Evolutionary conservation across 2,329 filamentous ascomycete species (phyloP).

Genomic region (Bretziella fagacearum): DNA sequence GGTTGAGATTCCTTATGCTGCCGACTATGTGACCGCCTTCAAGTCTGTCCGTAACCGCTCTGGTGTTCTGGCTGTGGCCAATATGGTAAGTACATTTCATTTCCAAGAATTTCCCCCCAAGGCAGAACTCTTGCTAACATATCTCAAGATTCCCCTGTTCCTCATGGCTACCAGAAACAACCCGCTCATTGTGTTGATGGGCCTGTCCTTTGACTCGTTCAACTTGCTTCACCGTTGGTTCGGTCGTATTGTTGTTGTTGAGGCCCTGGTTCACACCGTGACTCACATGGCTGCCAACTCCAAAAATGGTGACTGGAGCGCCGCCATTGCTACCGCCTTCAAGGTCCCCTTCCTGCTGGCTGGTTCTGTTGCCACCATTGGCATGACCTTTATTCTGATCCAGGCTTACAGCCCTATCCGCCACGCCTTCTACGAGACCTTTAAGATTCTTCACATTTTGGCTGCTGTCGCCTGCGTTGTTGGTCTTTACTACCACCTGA

Average conservation of each 20-base stretch:
- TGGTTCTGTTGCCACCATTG: conserved; percentile 25
- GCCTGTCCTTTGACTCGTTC: conserved; percentile 91
- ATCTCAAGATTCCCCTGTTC: conserved; percentile 44
- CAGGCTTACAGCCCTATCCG: conserved; percentile 55
- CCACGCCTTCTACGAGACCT: conserved; percentile 65
- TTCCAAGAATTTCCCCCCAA: neutral
- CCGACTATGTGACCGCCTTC: conserved; percentile 24
- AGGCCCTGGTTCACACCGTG: conserved; percentile 50
- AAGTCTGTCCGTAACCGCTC: conserved; percentile 65
- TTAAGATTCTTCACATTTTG: conserved; percentile 55
- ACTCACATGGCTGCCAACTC: conserved; percentile 14
- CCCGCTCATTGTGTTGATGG: conserved; percentile 62
- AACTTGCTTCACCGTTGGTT: conserved; percentile 61
- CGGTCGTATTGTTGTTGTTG: conserved; percentile 53
- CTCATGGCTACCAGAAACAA: conserved; percentile 88
- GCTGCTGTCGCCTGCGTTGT: conserved; percentile 42
- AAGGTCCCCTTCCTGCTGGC: conserved; percentile 9
- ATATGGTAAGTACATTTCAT: conserved; percentile 44
- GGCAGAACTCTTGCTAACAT: neutral
- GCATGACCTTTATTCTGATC: conserved; percentile 45
- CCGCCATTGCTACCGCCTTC: conserved; percentile 5
- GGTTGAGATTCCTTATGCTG: conserved; percentile 43
- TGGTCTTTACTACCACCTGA: conserved; percentile 50
- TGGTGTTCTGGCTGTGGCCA: conserved; percentile 68
- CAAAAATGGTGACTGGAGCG: conserved; percentile 1